Evolutionary conservation across 495 filamentous ascomycete species (phyloP).

Genomic region (Copromyces sp.): DNA sequence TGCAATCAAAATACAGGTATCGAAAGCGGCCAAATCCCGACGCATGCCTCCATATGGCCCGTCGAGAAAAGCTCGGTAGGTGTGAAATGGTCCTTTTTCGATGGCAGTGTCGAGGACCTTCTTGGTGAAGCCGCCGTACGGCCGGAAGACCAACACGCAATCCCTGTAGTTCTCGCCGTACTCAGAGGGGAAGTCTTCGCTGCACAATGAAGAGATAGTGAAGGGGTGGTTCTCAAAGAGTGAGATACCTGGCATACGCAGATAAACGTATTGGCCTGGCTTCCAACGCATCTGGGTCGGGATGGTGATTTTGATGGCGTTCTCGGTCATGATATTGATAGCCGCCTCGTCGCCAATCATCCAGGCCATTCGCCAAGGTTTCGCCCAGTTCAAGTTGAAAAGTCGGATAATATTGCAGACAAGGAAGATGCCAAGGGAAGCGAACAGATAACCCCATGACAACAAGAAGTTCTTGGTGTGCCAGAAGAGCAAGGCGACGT

Average conservation of each 20-base stretch:
- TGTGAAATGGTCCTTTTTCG: conserved; percentile 72
- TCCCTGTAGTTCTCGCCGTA: conserved; percentile 82
- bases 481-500: conserved; percentile 85
- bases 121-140: conserved; percentile 80
- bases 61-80: conserved; percentile 82
- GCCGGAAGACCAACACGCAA: conserved; percentile 81
- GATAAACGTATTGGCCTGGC: conserved; percentile 89
- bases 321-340: conserved; percentile 78
- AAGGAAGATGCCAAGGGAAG: conserved; percentile 71
- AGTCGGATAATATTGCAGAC: conserved; percentile 54
- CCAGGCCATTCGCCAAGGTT: conserved; percentile 67
- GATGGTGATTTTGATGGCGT: conserved; percentile 86
- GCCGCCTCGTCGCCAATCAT: conserved; percentile 82
- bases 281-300: conserved; percentile 88
- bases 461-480: conserved; percentile 87
- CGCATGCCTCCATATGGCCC: conserved; percentile 94
- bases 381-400: conserved; percentile 77
- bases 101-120: conserved; percentile 68
- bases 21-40: conserved; percentile 82
- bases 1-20: conserved; percentile 84
- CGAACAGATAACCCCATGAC: conserved; percentile 84
- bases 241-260: conserved; percentile 85
- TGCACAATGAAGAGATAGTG: conserved; percentile 84
- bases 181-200: conserved; percentile 72
- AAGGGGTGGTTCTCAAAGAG: conserved; percentile 91